Percentiles rank a stretch among this genome's conserved stretches.
phyloP scores from a whole-genome alignment of 306 rosid species.

The Vachellia pachyceras region DNA sequence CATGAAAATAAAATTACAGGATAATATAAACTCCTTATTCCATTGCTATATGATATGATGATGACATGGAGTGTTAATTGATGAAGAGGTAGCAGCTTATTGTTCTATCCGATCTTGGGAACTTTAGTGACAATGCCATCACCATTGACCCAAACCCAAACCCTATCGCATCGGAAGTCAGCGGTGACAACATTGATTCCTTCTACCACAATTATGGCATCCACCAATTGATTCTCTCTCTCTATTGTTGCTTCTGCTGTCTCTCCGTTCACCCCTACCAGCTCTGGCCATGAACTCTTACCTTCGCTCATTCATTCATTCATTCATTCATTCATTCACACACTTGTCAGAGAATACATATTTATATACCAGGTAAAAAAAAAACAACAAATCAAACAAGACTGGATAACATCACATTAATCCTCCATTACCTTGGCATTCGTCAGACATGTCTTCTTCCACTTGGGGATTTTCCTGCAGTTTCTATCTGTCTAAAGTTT shows the following conservation, averaged over 20 bases:
- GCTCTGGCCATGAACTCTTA: constrained; percentile 64
- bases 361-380: too few species aligned
- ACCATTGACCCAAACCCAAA: neutral
- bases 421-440: neutral
- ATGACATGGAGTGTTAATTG: too few species aligned
- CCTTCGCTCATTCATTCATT: too few species aligned
- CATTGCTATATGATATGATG: too few species aligned
- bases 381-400: too few species aligned
- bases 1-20: too few species aligned
- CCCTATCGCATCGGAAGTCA: constrained; percentile 46
- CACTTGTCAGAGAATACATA: neutral
- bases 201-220: constrained; percentile 40
- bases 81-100: too few species aligned
- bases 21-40: too few species aligned
- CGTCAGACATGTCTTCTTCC: neutral
- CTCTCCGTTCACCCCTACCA: constrained; percentile 52
- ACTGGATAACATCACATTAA: too few species aligned
- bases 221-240: constrained; percentile 49
- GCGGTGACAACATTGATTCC: constrained; percentile 10
- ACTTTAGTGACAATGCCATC: neutral
- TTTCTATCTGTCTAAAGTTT: neutral
- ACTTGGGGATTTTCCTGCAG: neutral
- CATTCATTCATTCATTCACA: too few species aligned
- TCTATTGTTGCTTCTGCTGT: constrained; percentile 43
- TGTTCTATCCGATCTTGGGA: neutral